These are phyloP conservation scores for Podosphaera leucotricha DNA, from an alignment of 2,329 filamentous ascomycete genomes.

Conservation along the genomic window DNA sequence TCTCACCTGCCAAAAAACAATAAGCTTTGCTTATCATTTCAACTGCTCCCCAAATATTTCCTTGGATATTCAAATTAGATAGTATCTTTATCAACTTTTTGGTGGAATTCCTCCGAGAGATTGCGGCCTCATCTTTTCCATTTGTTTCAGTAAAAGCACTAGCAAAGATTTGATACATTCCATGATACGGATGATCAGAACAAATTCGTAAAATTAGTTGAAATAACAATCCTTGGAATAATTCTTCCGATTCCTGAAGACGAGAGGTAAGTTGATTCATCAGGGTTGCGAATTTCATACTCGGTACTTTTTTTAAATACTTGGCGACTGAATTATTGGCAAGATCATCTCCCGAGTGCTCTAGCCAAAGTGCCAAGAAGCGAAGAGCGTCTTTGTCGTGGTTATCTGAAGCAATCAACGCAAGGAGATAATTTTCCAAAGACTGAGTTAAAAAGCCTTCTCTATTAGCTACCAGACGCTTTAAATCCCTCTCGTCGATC, in stretches of 20 bases:
- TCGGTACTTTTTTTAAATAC: conserved; percentile 52
- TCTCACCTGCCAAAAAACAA: conserved; percentile 38
- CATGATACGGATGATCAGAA: conserved; percentile 81
- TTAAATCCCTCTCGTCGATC: conserved; percentile 73
- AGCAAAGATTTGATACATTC: conserved; percentile 91
- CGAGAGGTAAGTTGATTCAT: conserved; percentile 97
- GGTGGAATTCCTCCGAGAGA: conserved; percentile 52
- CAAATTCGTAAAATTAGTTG: conserved; percentile 64
- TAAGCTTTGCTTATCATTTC: conserved; percentile 49
- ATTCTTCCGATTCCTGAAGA: conserved; percentile 41
- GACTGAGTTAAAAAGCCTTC: conserved; percentile 70
- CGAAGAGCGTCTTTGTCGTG: conserved; percentile 77
- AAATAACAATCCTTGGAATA: conserved; percentile 57
- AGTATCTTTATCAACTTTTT: conserved; percentile 37
- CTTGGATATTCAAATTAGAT: conserved; percentile 25
- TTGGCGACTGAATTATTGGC: conserved; percentile 57
- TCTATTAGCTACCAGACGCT: conserved; percentile 50
- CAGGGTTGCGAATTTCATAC: conserved; percentile 71
- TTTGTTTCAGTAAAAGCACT: conserved; percentile 46
- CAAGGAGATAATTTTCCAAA: conserved; percentile 78
- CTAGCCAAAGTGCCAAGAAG: conserved; percentile 86
- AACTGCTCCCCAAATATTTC: conserved; percentile 42
- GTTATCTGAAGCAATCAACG: conserved; percentile 62
- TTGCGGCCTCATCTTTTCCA: conserved; percentile 48
- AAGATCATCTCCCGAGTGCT: conserved; percentile 50